Evolutionary conservation across 208 protist species (phyloP).

Genomic region (Strigomonas culicis): DNA sequence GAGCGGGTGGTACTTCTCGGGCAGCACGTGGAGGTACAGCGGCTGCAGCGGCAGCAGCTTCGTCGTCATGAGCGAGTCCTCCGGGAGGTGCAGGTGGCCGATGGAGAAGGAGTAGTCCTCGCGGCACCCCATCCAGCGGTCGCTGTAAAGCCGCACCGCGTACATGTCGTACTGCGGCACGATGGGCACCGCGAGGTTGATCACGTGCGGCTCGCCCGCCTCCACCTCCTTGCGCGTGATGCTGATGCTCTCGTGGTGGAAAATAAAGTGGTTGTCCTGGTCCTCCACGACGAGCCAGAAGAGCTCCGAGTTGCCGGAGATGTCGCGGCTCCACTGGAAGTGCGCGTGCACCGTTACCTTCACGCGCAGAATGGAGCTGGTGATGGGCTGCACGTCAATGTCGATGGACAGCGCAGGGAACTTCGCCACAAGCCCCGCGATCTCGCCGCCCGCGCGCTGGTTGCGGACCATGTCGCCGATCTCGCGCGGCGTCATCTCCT

Average conservation of each 20-base stretch:
- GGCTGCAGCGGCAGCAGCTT: slow-evolving; percentile 95
- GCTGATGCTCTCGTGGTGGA: slow-evolving; percentile 78
- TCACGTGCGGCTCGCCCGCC: slow-evolving; percentile 61
- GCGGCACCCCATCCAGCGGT: slow-evolving; percentile 93
- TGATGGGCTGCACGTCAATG: slow-evolving; percentile 97
- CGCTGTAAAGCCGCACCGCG: slow-evolving; percentile 93
- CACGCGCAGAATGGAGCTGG: slow-evolving; percentile 93
- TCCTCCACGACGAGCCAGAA: slow-evolving; percentile 98
- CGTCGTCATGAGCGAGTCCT: slow-evolving; percentile 93
- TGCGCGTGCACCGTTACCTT: slow-evolving; percentile 84
- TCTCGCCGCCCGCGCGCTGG: slow-evolving; percentile 69
- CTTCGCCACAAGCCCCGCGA: slow-evolving; percentile 72
- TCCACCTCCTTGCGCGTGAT: slow-evolving; percentile 87
- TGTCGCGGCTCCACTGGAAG: slow-evolving; percentile 93
- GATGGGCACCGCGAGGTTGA: slow-evolving; percentile 96
- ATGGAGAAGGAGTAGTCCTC: slow-evolving; percentile 92
- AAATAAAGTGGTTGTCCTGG: slow-evolving; percentile 94
- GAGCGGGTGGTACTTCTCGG: slow-evolving; percentile 78
- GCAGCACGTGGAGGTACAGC: slow-evolving; percentile 90
- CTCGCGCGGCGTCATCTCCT: slow-evolving; percentile 74
- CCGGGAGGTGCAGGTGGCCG: slow-evolving; percentile 94
- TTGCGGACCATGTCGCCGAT: slow-evolving; percentile 89
- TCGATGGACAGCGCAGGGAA: slow-evolving; percentile 92
- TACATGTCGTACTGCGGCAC: slow-evolving; percentile 97
- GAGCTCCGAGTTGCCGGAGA: slow-evolving; percentile 92